Evolutionary conservation across 2,329 filamentous ascomycete genomes (phyloP).

Genomic region (Epichloe uncinata): DNA sequence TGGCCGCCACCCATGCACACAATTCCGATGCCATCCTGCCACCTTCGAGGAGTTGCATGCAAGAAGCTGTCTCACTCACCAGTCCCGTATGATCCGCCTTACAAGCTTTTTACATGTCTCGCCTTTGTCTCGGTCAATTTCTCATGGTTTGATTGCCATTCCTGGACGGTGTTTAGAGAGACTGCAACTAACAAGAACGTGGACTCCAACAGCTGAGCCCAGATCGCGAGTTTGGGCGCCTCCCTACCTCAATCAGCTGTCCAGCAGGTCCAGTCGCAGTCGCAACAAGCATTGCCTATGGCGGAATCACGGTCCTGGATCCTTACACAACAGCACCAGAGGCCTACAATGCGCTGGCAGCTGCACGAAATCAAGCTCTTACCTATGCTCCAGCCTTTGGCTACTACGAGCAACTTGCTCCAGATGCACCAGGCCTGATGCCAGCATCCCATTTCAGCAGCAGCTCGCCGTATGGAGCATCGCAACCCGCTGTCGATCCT

Average conservation of each 20-base stretch:
- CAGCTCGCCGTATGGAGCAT: too few species aligned
- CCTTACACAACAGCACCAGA: conserved; percentile 1
- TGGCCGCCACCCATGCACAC: neutral
- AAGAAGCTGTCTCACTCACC: neutral
- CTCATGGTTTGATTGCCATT: neutral
- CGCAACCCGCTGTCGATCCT: too few species aligned
- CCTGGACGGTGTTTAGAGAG: neutral
- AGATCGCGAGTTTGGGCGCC: neutral
- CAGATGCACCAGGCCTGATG: neutral
- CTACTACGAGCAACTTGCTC: neutral
- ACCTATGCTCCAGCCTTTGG: neutral
- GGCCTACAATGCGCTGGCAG: conserved; percentile 1
- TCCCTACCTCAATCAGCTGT: neutral
- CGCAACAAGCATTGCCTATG: neutral
- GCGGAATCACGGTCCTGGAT: neutral
- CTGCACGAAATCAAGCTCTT: neutral
- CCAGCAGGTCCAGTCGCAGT: neutral
- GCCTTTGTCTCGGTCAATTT: neutral
- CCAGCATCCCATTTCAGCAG: neutral
- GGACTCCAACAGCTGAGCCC: neutral
- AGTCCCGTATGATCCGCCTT: conserved; percentile 1
- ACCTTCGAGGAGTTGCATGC: neutral
- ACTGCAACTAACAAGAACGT: neutral
- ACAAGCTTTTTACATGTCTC: neutral
- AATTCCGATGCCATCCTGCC: neutral